Percentiles rank a stretch among this genome's conserved stretches.
phyloP scores from a whole-genome alignment of 2,329 filamentous ascomycete species.

The Colletotrichum cereale region DNA sequence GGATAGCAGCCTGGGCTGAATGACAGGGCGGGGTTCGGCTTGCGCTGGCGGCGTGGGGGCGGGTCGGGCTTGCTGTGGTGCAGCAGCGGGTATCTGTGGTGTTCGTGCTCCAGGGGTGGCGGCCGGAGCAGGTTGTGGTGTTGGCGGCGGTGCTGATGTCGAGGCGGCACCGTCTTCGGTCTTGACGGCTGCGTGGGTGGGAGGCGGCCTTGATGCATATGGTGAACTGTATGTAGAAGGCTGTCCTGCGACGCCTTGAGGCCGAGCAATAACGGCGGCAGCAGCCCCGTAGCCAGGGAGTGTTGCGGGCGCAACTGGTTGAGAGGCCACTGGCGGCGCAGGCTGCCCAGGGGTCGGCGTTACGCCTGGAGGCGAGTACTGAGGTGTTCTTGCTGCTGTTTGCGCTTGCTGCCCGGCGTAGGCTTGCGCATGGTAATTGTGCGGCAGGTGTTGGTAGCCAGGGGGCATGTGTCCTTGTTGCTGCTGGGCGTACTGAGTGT shows the following conservation, averaged over 20 bases:
- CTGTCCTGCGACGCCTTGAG: conserved; percentile 43
- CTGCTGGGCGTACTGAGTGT: conserved; percentile 45
- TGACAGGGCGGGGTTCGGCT: conserved; percentile 49
- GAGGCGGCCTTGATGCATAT: conserved; percentile 46
- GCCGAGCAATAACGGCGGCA: conserved; percentile 39
- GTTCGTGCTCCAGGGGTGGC: conserved; percentile 31
- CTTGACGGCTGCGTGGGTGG: conserved; percentile 41
- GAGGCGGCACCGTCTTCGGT: conserved; percentile 40
- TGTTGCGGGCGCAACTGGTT: conserved; percentile 44
- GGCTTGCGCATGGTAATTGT: conserved; percentile 51
- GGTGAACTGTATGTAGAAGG: conserved; percentile 48
- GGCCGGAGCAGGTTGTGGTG: conserved; percentile 25
- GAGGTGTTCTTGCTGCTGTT: conserved; percentile 31
- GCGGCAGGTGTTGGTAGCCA: conserved; percentile 51
- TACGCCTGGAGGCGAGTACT: conserved; percentile 38
- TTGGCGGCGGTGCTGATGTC: conserved; percentile 25
- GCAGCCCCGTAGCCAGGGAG: conserved; percentile 44
- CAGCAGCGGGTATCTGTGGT: conserved; percentile 34
- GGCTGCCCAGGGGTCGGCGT: conserved; percentile 40
- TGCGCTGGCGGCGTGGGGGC: conserved; percentile 36
- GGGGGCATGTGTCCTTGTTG: conserved; percentile 50
- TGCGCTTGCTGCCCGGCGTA: conserved; percentile 44
- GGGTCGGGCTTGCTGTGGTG: conserved; percentile 36
- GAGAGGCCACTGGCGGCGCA: conserved; percentile 43
- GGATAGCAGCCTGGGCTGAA: conserved; percentile 58